phyloP scores from a whole-genome alignment of 371 early-diverging fungal species.

The Paraphysoderma sedebokerense region DNA sequence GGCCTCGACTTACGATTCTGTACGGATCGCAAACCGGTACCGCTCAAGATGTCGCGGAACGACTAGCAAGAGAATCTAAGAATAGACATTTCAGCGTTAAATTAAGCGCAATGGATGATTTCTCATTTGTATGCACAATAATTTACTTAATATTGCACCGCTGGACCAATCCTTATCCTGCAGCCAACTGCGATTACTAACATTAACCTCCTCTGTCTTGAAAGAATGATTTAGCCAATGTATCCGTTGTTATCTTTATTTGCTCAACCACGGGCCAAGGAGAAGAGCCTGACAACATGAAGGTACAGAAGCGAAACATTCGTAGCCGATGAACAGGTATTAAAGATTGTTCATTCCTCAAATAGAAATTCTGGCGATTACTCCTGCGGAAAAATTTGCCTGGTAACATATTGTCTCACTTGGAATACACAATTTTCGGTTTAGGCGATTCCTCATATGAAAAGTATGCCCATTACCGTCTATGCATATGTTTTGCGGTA shows the following conservation, averaged over 20 bases:
- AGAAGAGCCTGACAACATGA: conserved; percentile 81
- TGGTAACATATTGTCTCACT: conserved; percentile 32
- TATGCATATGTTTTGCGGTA: neutral
- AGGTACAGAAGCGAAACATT: conserved; percentile 17
- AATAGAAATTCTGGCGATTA: conserved; percentile 66
- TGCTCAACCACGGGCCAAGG: conserved; percentile 93
- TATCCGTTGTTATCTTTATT: conserved; percentile 63
- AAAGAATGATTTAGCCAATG: conserved; percentile 36
- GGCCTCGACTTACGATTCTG: conserved; percentile 36
- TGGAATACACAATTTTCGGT: conserved; percentile 76
- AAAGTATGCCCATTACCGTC: conserved; percentile 38
- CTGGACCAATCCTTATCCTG: conserved; percentile 3
- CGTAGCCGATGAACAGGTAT: neutral
- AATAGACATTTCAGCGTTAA: conserved; percentile 46
- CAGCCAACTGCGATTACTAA: neutral
- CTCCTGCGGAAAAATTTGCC: conserved; percentile 64
- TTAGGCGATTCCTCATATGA: conserved; percentile 88
- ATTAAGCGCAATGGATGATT: conserved; percentile 60
- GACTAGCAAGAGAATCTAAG: conserved; percentile 50
- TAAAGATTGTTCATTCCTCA: too few species aligned
- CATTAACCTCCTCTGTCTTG: neutral
- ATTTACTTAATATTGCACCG: neutral
- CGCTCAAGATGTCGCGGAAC: conserved; percentile 63
- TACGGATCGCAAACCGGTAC: conserved; percentile 75
- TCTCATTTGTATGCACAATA: too few species aligned